These are phyloP conservation scores for Gaeumannomyces tritici DNA, from an alignment of 2,329 filamentous ascomycete species.

Conservation along the genomic window DNA sequence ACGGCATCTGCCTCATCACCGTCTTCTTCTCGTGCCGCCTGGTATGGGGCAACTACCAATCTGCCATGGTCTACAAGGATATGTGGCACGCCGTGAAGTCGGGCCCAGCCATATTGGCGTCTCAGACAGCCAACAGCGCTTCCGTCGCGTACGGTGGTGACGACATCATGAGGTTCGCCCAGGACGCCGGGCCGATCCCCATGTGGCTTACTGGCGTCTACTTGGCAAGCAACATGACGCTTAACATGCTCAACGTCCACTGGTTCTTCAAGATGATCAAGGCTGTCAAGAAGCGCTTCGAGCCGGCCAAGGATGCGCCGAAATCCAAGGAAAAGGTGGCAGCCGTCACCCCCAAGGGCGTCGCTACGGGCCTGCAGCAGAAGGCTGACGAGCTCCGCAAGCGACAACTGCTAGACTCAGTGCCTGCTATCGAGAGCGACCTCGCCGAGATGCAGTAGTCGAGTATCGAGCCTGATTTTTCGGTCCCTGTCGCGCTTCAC, in stretches of 20 bases:
- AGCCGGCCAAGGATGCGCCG: constrained; percentile 29
- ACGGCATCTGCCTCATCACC: constrained; percentile 61
- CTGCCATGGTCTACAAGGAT: constrained; percentile 59
- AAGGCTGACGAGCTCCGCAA: constrained; percentile 11
- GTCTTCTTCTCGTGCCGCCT: constrained; percentile 72
- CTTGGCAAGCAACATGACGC: constrained; percentile 56
- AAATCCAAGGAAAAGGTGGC: constrained; percentile 20
- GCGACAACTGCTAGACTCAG: constrained; percentile 9
- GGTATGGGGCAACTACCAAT: constrained; percentile 68
- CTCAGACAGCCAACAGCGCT: constrained; percentile 20
- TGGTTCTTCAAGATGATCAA: constrained; percentile 86
- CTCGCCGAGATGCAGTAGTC: constrained; percentile 12
- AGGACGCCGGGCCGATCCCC: constrained; percentile 44
- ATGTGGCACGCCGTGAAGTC: constrained; percentile 50
- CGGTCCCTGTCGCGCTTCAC: not conserved
- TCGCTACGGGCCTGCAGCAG: constrained; percentile 2
- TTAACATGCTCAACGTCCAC: constrained; percentile 71
- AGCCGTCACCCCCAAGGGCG: not conserved
- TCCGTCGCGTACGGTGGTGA: constrained; percentile 22
- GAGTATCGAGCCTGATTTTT: not conserved
- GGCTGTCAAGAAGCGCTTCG: constrained; percentile 68
- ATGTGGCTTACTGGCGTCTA: constrained; percentile 62
- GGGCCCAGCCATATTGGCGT: constrained; percentile 21
- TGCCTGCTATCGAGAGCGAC: constrained; percentile 11
- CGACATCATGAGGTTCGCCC: constrained; percentile 41